Base-by-base conservation (phyloP, 2,329 filamentous ascomycete species). In the Aspergillus neoniger region DNA sequence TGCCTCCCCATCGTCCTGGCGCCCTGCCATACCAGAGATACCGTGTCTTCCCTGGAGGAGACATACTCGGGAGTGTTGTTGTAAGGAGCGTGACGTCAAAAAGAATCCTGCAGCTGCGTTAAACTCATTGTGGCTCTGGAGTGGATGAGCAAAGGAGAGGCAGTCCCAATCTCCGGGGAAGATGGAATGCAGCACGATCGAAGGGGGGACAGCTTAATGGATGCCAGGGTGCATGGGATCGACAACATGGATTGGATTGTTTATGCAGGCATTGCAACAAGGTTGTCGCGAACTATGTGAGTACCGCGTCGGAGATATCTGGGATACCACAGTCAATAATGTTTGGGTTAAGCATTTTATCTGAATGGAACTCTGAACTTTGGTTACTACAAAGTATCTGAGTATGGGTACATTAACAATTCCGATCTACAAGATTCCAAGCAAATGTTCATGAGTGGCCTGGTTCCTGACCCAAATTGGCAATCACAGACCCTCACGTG, bases 11-110 rank as follows among this genome's bases (percentile, higher is more conserved):
- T 43, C 48, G 52, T 36, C 55, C 43, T 56, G 39, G 10, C 49
- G 38, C 44, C 55, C 55, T 59, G 60, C 55, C 63, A 58, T 64
- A 54, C 52, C 36, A 47, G 5, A 43, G 53, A 48, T 47, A 38
- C 23, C 51, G 60, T 23, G 52, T 43, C 28, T 48, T 54, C 39
- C 53, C 32, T 30, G 51, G 43, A 41, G 56, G 43, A 57, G 39
- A 50, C 44, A 63, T 64, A 55, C 43, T 58, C 63, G 44, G 21
- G 39, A 28, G 10, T n/a, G 14, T 17, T 12, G 12, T 21, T 52
- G 30, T 17, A 32, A 32, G 39, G 21, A 28, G 25, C 53, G 51
- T 65, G 58, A 65, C 58, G 63, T 65, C 59, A 32, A 21, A 53
- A 32, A 47, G 39, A n/a, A 55, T 55, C 47, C 28, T 17, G 53